Base-by-base conservation (phyloP, 805 yeast species). In the Lipomyces chichibuensis region DNA sequence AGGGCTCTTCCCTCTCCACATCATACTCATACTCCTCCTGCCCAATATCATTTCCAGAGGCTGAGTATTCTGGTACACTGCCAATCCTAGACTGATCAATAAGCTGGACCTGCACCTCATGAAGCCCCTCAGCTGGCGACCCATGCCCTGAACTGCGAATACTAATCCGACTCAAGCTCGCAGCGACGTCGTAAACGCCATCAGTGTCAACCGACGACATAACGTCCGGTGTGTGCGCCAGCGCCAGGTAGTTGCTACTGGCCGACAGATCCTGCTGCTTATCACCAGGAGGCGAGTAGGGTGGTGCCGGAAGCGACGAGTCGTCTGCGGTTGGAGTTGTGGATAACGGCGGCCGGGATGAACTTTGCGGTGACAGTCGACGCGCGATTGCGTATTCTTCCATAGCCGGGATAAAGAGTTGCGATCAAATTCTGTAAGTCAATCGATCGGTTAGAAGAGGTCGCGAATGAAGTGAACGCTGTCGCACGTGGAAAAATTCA, bases 151-250 rank as follows among this genome's bases (percentile, higher is more conserved):
- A 51, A 35, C 64, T 61, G 1, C 51, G 49, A 25, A 61, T 39
- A 49, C 65, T 63, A 46, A 63, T 23, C 52, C 63, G 37, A 33
- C 63, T 59, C 27, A 63, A 59, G 49, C 60, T 59, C 29, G 59
- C 63, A 14, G 66, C 63, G 33, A 63, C 65, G 25, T 57, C 59
- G 35, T 55, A 39, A 33, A 62, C 64, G 32, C 57, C 60, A 4
- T 57, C 64, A 25, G 23, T 52, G 37, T 60, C 46, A 17, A 62
- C 56, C 17, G 64, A 56, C 39, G 64, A 62, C 49, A 43, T 43
- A n/a, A 43, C 49, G 23, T 43, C 49, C 23, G 49, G 11, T n/a
- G 20, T 43, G n/a, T 11, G 23, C 49, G 49, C n/a, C 23, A 43
- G 9, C 11, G 49, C n/a, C 49, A n/a, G 23, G 49, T 8, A 17